Evolutionary conservation across 164 flowering plant genomes (phyloP), one percentile per base, ranked within the genome.

Genomic region (Dillenia turbinata): DNA sequence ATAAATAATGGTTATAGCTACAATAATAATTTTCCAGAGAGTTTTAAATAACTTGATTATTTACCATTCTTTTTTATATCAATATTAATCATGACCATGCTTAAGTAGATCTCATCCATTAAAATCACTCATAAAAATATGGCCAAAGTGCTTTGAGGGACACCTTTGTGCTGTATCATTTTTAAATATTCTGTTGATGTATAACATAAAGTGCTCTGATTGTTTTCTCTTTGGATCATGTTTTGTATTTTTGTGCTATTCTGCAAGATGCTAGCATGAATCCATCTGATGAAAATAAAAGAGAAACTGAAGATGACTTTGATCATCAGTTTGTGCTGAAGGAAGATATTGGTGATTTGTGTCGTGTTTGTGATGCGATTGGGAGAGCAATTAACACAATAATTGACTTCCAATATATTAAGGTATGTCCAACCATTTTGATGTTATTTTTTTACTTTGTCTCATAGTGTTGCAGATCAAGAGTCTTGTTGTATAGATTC

Each of bases 301-400:
- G 33, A 33, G 57, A 13, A 8, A 54, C n/a, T 19, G 62, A 61
- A 22, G 59, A 66, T 22, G 72, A 62, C 44, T 76, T 79, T 52
- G 72, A 76, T 12, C 80, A 76, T 56, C 66, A 72, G 60, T 68
- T 64, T 71, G 50, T 73, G 60, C 63, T 78, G 46, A 73, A 75
- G 59, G 82, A 78, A 63, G 82, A 78, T 62, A 47, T 78, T 52
- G 82, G 82, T 3, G 73, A 75, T 63, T 77, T 75, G 19, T 78
- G 82, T 53, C 63, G 74, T 26, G 62, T 73, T 8, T 78, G 82
- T 69, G 79, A 79, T 3, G 62, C 76, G 8, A 63, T 78, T 22
- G 52, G 66, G 40, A 75, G 66, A 58, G 62, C 64, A 52, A 79
- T 79, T 46, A 78, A 76, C 14, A 64, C 66, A 9, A 76, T 79